Conservation (phyloP, 139 green algal genomes). For the Astrephomene gubernaculifera region DNA sequence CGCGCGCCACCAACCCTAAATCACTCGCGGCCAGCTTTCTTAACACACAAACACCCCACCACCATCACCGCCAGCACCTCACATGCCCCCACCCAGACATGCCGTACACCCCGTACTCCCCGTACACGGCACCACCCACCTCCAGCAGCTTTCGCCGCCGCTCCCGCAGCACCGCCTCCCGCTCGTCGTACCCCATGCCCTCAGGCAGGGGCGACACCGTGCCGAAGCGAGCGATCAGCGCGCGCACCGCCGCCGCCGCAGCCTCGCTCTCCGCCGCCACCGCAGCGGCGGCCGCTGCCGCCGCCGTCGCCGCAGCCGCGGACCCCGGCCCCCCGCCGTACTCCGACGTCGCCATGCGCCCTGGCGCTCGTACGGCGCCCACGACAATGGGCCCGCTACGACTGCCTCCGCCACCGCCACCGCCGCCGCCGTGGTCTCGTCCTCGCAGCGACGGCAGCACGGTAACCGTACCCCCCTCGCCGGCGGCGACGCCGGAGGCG, state of each 20-base stretch:
- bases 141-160: constrained; percentile 9
- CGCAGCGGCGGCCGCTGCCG: not conserved
- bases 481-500: not conserved
- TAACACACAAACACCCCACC: not conserved
- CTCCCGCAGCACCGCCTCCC: not conserved
- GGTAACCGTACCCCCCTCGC: not conserved
- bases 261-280: not conserved
- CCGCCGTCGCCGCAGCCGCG: not conserved
- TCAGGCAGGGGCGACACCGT: not conserved
- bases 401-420: no score
- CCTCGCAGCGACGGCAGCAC: not conserved
- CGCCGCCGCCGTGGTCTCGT: no score
- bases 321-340: not conserved
- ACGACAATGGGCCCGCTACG: not conserved
- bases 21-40: no score
- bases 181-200: not conserved
- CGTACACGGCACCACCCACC: constrained; percentile 15
- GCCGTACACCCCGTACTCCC: no score
- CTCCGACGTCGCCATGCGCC: not conserved
- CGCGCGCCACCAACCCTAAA: not conserved
- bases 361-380: not conserved
- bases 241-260: not conserved
- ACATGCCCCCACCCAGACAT: no score
- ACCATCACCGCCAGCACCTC: not conserved
- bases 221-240: constrained; percentile 6